Conservation (phyloP, 371 early-diverging fungal species). For the Choanephora cucurbitarum region DNA sequence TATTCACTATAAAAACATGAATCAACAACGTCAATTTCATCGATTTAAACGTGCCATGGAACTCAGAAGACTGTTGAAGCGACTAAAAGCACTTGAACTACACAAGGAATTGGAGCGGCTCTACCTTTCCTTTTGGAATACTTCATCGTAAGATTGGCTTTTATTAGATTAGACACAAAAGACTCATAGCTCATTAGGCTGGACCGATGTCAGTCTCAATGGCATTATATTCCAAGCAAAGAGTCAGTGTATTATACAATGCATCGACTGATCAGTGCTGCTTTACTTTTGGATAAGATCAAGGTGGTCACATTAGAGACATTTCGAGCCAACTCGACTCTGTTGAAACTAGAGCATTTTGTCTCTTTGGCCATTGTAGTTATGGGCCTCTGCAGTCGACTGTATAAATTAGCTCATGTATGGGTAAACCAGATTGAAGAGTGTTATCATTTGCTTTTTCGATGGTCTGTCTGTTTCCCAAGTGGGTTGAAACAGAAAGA, state of each 20-base stretch:
- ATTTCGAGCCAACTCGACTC: conserved; percentile 37
- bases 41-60: conserved; percentile 36
- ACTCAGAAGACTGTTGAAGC: conserved; percentile 32
- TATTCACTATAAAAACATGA: conserved; percentile 36
- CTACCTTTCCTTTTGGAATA: conserved; percentile 39
- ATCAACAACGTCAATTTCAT: conserved; percentile 44
- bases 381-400: conserved; percentile 41
- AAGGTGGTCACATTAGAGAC: conserved; percentile 32
- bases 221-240: conserved; percentile 38
- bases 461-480: conserved; percentile 39
- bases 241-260: conserved; percentile 42
- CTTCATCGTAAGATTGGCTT: conserved; percentile 23
- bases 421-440: conserved; percentile 38
- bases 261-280: conserved; percentile 39
- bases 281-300: conserved; percentile 39
- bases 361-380: conserved; percentile 35
- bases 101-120: conserved; percentile 32
- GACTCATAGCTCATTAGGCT: too few species aligned
- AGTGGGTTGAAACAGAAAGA: conserved; percentile 35
- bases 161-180: too few species aligned
- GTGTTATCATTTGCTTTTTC: conserved; percentile 35
- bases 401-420: conserved; percentile 27
- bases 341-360: conserved; percentile 41
- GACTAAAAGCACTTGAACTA: conserved; percentile 31
- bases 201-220: conserved; percentile 29